These are phyloP conservation scores for Sporisorium iseilematis-ciliati DNA, from an alignment of 1,284 basidiomycete genomes.

Conservation along the genomic window DNA sequence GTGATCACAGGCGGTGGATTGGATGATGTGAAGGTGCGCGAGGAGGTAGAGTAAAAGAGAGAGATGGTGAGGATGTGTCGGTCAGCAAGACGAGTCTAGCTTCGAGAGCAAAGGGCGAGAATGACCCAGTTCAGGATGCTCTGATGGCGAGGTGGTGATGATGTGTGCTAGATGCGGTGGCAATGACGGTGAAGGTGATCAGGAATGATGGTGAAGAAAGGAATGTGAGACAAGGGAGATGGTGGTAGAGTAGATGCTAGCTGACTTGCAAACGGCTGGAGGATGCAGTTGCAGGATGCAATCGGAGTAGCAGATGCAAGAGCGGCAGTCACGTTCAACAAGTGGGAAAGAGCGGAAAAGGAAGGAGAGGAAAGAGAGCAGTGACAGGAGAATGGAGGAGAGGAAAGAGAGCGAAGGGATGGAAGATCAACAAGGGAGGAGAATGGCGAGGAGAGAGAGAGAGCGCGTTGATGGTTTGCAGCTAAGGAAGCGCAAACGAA, in stretches of 20 bases:
- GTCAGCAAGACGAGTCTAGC: conserved; percentile 26
- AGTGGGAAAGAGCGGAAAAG: conserved; percentile 7
- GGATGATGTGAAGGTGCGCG: background rate
- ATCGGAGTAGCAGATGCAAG: conserved; percentile 18
- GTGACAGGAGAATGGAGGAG: conserved; percentile 8
- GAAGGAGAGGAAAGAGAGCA: conserved; percentile 8
- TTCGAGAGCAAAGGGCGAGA: background rate
- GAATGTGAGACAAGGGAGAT: background rate
- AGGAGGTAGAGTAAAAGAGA: background rate
- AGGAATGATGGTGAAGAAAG: conserved; percentile 7
- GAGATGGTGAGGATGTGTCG: background rate
- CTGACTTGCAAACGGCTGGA: conserved; percentile 23
- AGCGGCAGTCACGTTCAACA: conserved; percentile 10
- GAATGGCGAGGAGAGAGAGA: background rate
- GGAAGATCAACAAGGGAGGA: conserved; percentile 27
- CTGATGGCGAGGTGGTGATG: background rate
- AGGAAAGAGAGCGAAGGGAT: conserved; percentile 9
- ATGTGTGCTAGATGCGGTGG: background rate
- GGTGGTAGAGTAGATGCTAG: conserved; percentile 20
- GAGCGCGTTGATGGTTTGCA: background rate
- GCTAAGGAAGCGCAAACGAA: conserved; percentile 2
- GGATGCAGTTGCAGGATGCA: conserved; percentile 8
- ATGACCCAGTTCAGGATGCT: background rate
- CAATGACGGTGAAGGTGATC: conserved; percentile 3
- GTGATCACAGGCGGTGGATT: conserved; percentile 15